phyloP scores from a whole-genome alignment of 129 eudicot genomes.

The Helianthus tuberosus region DNA sequence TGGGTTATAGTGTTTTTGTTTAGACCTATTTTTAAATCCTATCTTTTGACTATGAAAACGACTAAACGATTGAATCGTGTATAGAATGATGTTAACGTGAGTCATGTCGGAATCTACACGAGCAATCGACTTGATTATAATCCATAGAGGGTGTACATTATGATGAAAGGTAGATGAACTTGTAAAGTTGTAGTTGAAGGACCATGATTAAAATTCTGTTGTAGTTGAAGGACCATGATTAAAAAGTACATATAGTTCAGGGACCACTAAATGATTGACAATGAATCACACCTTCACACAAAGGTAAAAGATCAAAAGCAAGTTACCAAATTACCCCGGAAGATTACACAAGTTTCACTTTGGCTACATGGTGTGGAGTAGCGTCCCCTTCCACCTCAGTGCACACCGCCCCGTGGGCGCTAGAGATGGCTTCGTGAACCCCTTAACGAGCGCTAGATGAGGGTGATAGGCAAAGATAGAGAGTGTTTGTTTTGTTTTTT shows the following conservation, averaged over 20 bases:
- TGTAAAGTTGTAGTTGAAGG: constrained; percentile 1
- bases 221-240: constrained; percentile 36
- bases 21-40: constrained; percentile 10
- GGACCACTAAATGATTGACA: constrained; percentile 42
- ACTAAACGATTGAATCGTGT: neutral
- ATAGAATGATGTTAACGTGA: constrained; percentile 3
- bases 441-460: too few relatives aligned
- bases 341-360: constrained; percentile 10
- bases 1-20: neutral
- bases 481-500: too few relatives aligned
- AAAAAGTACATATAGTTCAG: constrained; percentile 17
- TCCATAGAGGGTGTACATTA: constrained; percentile 15
- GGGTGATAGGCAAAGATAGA: too few relatives aligned
- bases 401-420: too few relatives aligned
- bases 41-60: constrained; percentile 15
- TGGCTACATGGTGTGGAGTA: too few relatives aligned
- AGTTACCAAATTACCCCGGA: constrained; percentile 1
- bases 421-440: too few relatives aligned
- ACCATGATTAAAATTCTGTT: constrained; percentile 15
- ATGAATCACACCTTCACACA: constrained; percentile 7
- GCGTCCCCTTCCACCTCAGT: too few relatives aligned
- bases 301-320: neutral
- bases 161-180: constrained; percentile 26
- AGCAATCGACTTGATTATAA: neutral
- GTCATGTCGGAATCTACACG: neutral